Evolutionary conservation across 73 alveolate genomes (phyloP).

Genomic region (Paramecium pentaurelia): DNA sequence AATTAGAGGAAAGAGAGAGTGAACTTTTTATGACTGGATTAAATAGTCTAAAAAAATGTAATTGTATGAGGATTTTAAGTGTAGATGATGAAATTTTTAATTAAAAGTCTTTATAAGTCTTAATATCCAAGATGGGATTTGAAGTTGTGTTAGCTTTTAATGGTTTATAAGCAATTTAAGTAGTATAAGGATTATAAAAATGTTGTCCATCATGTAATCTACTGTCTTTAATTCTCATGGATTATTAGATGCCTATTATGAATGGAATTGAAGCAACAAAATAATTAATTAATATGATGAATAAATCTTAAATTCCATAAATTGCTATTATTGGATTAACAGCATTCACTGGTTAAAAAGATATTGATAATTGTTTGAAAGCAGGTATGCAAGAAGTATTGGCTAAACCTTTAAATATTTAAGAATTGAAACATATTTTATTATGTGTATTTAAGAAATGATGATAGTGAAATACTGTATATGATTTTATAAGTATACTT

Average conservation of each 20-base stretch:
- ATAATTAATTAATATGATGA: conserved; percentile 33
- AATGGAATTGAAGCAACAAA: background rate
- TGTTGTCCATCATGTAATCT: background rate
- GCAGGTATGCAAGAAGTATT: conserved; percentile 42
- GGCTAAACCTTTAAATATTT: background rate
- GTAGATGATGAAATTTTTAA: conserved; percentile 41
- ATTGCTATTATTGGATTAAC: conserved; percentile 6
- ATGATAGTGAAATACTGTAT: background rate
- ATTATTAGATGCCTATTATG: conserved; percentile 27
- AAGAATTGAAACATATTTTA: conserved; percentile 25
- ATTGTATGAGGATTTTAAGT: background rate
- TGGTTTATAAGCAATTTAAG: background rate
- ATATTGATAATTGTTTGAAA: background rate
- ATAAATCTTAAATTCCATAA: background rate
- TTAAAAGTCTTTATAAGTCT: background rate
- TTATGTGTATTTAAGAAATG: background rate
- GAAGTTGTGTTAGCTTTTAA: background rate
- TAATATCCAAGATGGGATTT: conserved; percentile 6
- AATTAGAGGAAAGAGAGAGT: background rate
- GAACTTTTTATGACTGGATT: background rate
- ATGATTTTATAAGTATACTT: background rate
- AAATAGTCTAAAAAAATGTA: background rate
- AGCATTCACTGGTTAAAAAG: background rate
- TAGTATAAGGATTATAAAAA: background rate
- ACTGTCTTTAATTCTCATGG: background rate